phyloP scores from a whole-genome alignment of 2,329 filamentous ascomycete species.

The Dactylella cylindrospora region DNA sequence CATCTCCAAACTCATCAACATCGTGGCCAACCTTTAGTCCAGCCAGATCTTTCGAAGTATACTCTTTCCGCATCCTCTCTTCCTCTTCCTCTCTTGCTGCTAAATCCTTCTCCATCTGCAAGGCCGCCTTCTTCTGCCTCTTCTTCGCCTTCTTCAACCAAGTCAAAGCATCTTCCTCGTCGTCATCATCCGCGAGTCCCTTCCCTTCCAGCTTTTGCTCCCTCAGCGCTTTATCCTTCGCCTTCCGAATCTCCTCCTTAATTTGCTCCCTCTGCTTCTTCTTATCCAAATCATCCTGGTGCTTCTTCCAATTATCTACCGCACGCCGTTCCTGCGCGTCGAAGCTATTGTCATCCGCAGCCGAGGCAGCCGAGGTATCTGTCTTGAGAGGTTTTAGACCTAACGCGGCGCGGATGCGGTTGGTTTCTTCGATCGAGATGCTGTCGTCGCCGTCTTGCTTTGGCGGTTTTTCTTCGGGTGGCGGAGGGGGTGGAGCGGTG shows the following conservation, averaged over 20 bases:
- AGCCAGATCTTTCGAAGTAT: slow-evolving; percentile 81
- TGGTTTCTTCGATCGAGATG: slow-evolving; percentile 84
- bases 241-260: slow-evolving; percentile 80
- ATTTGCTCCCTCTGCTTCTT: slow-evolving; percentile 71
- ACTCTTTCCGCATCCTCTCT: slow-evolving; percentile 65
- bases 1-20: slow-evolving; percentile 74
- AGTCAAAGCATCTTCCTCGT: slow-evolving; percentile 66
- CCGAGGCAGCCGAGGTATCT: slow-evolving; percentile 53
- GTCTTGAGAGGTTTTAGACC: slow-evolving; percentile 88
- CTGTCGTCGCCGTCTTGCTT: slow-evolving; percentile 55
- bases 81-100: slow-evolving; percentile 70
- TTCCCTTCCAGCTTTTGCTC: slow-evolving; percentile 75
- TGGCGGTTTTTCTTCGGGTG: slow-evolving; percentile 52
- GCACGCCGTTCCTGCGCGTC: slow-evolving; percentile 59
- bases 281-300: slow-evolving; percentile 73
- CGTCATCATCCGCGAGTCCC: slow-evolving; percentile 75
- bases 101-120: slow-evolving; percentile 66
- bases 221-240: slow-evolving; percentile 78
- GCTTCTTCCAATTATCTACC: slow-evolving; percentile 54
- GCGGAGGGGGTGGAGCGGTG: slow-evolving; percentile 58
- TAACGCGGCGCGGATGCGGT: slow-evolving; percentile 84
- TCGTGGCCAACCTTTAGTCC: slow-evolving; percentile 93
- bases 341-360: slow-evolving; percentile 67
- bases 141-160: slow-evolving; percentile 93
- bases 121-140: slow-evolving; percentile 83